Conservation (phyloP, 2,329 filamentous ascomycete genomes). For the Fusarium kyushuense region DNA sequence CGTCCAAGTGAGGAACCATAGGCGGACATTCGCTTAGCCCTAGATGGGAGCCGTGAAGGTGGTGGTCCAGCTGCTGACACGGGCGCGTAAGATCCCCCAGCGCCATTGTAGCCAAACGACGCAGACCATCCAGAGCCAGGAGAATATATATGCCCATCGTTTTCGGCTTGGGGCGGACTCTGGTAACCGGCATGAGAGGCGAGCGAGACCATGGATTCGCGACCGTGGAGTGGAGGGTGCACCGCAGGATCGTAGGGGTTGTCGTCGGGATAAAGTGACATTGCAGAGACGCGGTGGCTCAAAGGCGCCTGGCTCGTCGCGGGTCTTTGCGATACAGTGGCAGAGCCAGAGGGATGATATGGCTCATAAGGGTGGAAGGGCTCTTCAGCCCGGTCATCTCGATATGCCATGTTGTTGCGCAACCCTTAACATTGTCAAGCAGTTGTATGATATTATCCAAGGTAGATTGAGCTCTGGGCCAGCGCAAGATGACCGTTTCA, state of each 20-base stretch:
- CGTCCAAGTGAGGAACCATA: slow-evolving; percentile 45
- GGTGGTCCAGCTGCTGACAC: slow-evolving; percentile 39
- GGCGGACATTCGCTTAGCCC: slow-evolving; percentile 42
- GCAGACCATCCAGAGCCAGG: slow-evolving; percentile 45
- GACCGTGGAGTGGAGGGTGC: slow-evolving; percentile 48
- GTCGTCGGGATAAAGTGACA: slow-evolving; percentile 51
- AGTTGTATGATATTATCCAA: not conserved
- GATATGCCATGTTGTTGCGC: slow-evolving; percentile 49
- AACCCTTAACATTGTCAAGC: slow-evolving; percentile 41
- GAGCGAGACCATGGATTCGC: slow-evolving; percentile 57
- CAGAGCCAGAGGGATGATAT: slow-evolving; percentile 28
- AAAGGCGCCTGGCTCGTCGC: slow-evolving; percentile 40
- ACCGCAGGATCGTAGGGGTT: slow-evolving; percentile 46
- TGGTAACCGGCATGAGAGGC: slow-evolving; percentile 48
- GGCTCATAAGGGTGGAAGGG: slow-evolving; percentile 41
- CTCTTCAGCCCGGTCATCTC: slow-evolving; percentile 49
- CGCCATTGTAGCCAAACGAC: slow-evolving; percentile 48
- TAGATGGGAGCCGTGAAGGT: slow-evolving; percentile 43
- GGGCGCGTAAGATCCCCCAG: slow-evolving; percentile 48
- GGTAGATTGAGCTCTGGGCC: not conserved
- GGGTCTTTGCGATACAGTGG: slow-evolving; percentile 15
- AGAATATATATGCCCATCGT: slow-evolving; percentile 40
- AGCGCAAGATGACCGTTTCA: slow-evolving; percentile 4
- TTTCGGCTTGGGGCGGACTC: slow-evolving; percentile 33
- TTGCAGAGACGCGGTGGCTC: slow-evolving; percentile 51